These are phyloP conservation scores for Dipodascopsis uninucleata DNA, from an alignment of 805 yeast species.

Conservation along the genomic window DNA sequence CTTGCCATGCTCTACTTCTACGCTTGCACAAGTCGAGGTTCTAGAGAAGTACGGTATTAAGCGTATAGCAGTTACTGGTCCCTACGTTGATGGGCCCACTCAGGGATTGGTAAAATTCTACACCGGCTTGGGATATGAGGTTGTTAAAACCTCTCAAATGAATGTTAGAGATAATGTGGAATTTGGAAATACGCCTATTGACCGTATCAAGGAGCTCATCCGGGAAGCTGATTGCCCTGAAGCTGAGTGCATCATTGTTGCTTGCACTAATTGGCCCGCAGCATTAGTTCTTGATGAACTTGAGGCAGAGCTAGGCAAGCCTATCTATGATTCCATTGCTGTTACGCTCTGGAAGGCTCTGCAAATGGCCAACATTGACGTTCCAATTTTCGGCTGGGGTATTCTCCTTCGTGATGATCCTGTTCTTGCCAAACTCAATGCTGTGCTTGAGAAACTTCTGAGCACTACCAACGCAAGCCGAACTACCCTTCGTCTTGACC, in stretches of 20 bases:
- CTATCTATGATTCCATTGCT: constrained; percentile 11
- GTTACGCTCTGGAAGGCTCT: constrained; percentile 19
- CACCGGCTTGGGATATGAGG: constrained; percentile 11
- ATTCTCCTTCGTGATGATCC: constrained; percentile 12
- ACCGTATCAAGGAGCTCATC: constrained; percentile 10
- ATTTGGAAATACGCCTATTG: constrained; percentile 13
- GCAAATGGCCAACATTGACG: constrained; percentile 12
- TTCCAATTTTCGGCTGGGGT: constrained; percentile 16
- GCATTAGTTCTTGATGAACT: constrained; percentile 15
- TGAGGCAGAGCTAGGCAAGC: constrained; percentile 18
- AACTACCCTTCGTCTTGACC: constrained; percentile 12
- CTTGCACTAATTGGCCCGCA: constrained; percentile 21
- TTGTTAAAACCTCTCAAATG: constrained; percentile 17
- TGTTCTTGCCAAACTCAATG: constrained; percentile 3
- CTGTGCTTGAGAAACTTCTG: constrained; percentile 2
- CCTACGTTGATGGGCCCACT: constrained; percentile 19
- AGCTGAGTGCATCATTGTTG: constrained; percentile 16
- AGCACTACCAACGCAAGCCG: constrained; percentile 3
- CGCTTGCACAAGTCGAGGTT: constrained; percentile 15
- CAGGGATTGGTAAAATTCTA: constrained; percentile 17
- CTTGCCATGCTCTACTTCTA: constrained; percentile 15
- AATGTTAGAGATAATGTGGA: constrained; percentile 15
- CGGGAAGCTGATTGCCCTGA: constrained; percentile 17
- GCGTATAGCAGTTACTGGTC: constrained; percentile 12
- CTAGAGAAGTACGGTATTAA: constrained; percentile 15